Conservation (phyloP, 1,139 yeast genomes). For the Candida frijolesensis region DNA sequence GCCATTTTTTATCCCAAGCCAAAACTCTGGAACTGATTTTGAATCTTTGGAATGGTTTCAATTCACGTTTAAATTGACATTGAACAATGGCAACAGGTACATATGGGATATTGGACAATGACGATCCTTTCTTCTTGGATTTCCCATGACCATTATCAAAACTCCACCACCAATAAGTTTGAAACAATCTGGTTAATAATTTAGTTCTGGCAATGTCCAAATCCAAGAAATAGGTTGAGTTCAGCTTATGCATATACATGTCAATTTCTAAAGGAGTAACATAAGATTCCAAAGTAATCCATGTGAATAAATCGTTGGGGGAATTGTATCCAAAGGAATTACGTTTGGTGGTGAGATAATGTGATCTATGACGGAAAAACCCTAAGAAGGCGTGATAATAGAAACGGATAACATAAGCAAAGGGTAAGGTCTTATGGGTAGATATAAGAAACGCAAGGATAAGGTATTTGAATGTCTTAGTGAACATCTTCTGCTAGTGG, state of each 20-base stretch:
- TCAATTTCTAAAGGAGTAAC: slow-evolving; percentile 84
- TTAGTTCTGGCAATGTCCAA: slow-evolving; percentile 78
- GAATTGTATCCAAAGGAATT: slow-evolving; percentile 37
- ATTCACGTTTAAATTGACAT: slow-evolving; percentile 70
- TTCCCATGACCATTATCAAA: slow-evolving; percentile 43
- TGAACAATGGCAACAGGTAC: slow-evolving; percentile 78
- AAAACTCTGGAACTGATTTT: slow-evolving; percentile 58
- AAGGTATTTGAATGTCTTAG: slow-evolving; percentile 11
- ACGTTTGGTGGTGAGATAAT: slow-evolving; percentile 25
- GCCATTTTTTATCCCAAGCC: slow-evolving; percentile 90
- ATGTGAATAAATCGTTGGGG: slow-evolving; percentile 44
- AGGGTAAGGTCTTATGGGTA: slow-evolving; percentile 65
- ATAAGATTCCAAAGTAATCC: slow-evolving; percentile 50
- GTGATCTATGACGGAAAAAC: slow-evolving; percentile 37
- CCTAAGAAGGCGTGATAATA: slow-evolving; percentile 47
- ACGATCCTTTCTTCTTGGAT: slow-evolving; percentile 22
- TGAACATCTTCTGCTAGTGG: slow-evolving; percentile 7
- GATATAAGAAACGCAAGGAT: slow-evolving; percentile 20
- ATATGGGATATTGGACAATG: slow-evolving; percentile 53
- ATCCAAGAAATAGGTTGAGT: slow-evolving; percentile 84
- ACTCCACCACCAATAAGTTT: slow-evolving; percentile 45
- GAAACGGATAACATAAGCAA: slow-evolving; percentile 67
- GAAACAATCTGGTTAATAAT: slow-evolving; percentile 57
- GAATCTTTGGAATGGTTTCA: slow-evolving; percentile 65
- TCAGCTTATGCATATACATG: slow-evolving; percentile 82